Evolutionary conservation across 2,329 filamentous ascomycete genomes (phyloP), one percentile per base, ranked within the genome.

Genomic region (Fusarium tricinctum): DNA sequence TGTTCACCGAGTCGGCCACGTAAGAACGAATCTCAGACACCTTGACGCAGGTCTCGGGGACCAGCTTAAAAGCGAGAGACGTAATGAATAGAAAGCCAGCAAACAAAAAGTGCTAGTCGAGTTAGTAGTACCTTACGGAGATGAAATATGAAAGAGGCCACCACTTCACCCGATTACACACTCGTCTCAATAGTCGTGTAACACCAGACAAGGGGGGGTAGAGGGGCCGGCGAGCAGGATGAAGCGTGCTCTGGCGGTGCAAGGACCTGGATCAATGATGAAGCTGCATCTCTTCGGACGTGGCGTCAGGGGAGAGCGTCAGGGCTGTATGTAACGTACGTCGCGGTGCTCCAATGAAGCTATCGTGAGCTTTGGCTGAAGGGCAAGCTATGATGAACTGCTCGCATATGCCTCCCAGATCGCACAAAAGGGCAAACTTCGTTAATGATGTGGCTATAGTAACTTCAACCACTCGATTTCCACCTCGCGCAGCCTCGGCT

Each of bases 11-110:
- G 26, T 50, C 38, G 54, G 63, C 63, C 58, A 68, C 49, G 33
- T 48, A 48, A 52, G 50, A 51, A 17, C 20, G 30, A 49, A 22
- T 30, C 58, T 30, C 17, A 66, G 48, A 43, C 52, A 67, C 35
- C 39, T 50, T 48, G 53, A 67, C 30, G 63, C 63, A 64, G 50
- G 65, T 68, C 63, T 68, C 63, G 53, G 58, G 22, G 53, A 59
- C 43, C 49, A 56, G 33, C 65, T 48, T 50, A 15, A 33, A 38
- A 55, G 48, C 66, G 63, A 66, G 44, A 67, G 64, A 62, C 53
- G 57, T 19, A 51, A 47, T 26, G 53, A 43, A 45, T 39, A 39
- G 26, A 32, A 33, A 53, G 28, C 48, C 58, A 32, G 23, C 38
- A 62, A 23, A 40, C 19, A 45, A 28, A 32, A 45, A 17, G 26